Conservation (phyloP, 1,284 basidiomycete genomes). For the Cutaneotrichosporon mucoides region DNA sequence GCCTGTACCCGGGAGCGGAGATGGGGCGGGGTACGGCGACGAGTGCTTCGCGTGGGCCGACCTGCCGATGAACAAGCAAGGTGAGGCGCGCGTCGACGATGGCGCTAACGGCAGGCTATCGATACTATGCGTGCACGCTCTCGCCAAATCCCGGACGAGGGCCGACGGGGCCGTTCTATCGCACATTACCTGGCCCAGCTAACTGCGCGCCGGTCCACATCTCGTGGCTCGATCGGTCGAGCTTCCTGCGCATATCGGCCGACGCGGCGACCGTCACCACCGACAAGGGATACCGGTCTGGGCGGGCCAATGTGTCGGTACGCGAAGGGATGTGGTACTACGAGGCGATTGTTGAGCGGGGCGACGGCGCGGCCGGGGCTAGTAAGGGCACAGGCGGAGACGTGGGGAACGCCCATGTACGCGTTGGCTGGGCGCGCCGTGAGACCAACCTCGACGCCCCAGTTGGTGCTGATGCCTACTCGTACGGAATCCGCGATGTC, state of each 20-base stretch:
- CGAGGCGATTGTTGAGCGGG: slow-evolving; percentile 76
- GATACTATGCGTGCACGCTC: slow-evolving; percentile 51
- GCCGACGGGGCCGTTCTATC: slow-evolving; percentile 40
- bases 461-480: slow-evolving; percentile 88
- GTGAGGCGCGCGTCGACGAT: slow-evolving; percentile 13
- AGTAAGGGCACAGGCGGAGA: slow-evolving; percentile 46
- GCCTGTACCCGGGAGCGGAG: slow-evolving; percentile 34
- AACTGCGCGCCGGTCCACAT: slow-evolving; percentile 43
- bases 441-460: slow-evolving; percentile 91
- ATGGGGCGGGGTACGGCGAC: slow-evolving; percentile 36
- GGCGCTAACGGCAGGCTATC: slow-evolving; percentile 33
- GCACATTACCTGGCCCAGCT: slow-evolving; percentile 38
- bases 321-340: slow-evolving; percentile 92
- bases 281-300: slow-evolving; percentile 85
- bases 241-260: slow-evolving; percentile 67
- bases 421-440: slow-evolving; percentile 85
- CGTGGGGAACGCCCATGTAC: slow-evolving; percentile 60
- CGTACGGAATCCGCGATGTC: slow-evolving; percentile 86
- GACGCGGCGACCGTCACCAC: slow-evolving; percentile 75
- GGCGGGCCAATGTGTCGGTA: slow-evolving; percentile 81
- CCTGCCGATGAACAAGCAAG: slow-evolving; percentile 44
- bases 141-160: slow-evolving; percentile 39
- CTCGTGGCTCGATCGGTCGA: slow-evolving; percentile 53
- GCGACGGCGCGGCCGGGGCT: slow-evolving; percentile 54
- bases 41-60: slow-evolving; percentile 47